A percentile compares a stretch with the other conserved stretches of the same genome.
Conservation (phyloP, 78 protist species). For the Dictyostelium intermedium region DNA sequence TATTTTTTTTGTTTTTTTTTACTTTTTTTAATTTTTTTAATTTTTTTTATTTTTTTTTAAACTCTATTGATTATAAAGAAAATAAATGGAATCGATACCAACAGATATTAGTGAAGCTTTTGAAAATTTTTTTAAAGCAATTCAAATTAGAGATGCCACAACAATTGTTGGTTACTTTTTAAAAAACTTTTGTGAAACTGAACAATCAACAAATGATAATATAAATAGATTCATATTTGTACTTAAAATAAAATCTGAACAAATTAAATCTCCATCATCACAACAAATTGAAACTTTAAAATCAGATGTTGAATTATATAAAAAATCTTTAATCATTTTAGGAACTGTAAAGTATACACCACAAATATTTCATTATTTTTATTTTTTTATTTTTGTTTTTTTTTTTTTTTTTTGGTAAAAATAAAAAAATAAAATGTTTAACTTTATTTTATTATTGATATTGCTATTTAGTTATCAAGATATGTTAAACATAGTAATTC, state of each 20-base stretch:
- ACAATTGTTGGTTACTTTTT: background rate
- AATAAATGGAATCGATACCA: background rate
- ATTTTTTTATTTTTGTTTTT: background rate
- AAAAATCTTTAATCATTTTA: background rate
- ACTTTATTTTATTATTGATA: too few relatives aligned
- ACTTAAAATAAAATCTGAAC: conserved; percentile 14
- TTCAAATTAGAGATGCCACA: conserved; percentile 21
- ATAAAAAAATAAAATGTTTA: background rate
- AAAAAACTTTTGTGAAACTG: conserved; percentile 21
- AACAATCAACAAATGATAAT: conserved; percentile 14
- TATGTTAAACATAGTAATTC: conserved; percentile 20
- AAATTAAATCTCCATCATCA: background rate
- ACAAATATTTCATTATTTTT: too few relatives aligned
- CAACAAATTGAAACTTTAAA: background rate
- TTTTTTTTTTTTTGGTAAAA: background rate
- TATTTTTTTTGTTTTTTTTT: background rate
- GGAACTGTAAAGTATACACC: conserved; percentile 38
- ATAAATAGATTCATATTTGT: conserved; percentile 6
- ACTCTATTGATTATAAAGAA: background rate
- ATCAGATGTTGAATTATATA: background rate
- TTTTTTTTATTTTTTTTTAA: too few relatives aligned
- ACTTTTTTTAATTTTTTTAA: background rate
- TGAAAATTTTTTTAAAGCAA: conserved; percentile 13
- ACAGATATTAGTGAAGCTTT: conserved; percentile 1
- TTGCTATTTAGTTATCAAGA: conserved; percentile 66